Evolutionary conservation across 2,329 filamentous ascomycete species (phyloP).

Genomic region (Madurella mycetomatis): DNA sequence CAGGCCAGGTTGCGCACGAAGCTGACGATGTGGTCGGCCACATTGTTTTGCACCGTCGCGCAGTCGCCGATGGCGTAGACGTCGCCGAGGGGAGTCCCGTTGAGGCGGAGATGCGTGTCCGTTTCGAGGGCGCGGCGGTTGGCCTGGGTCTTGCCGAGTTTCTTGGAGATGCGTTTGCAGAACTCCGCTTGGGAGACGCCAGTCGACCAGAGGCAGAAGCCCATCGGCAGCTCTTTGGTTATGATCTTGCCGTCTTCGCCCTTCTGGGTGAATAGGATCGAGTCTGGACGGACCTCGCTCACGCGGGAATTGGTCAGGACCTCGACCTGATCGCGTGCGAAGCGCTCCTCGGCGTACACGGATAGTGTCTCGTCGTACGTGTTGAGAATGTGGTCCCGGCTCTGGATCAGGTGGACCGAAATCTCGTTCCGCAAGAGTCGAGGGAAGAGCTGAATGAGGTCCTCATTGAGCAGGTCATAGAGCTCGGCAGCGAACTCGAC

Average conservation of each 20-base stretch:
- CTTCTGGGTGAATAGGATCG: slow-evolving; percentile 85
- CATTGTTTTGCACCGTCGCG: slow-evolving; percentile 93
- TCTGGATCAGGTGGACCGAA: slow-evolving; percentile 95
- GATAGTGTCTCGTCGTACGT: slow-evolving; percentile 96
- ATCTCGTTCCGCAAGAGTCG: slow-evolving; percentile 93
- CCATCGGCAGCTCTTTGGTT: slow-evolving; percentile 92
- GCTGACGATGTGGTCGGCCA: slow-evolving; percentile 82
- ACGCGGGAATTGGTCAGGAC: slow-evolving; percentile 91
- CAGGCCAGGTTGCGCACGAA: slow-evolving; percentile 88
- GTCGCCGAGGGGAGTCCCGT: slow-evolving; percentile 83
- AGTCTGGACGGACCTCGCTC: slow-evolving; percentile 77
- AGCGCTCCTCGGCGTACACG: slow-evolving; percentile 84
- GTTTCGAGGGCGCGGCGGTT: slow-evolving; percentile 93
- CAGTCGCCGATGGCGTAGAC: slow-evolving; percentile 97
- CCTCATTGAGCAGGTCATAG: slow-evolving; percentile 94
- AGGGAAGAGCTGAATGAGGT: slow-evolving; percentile 78
- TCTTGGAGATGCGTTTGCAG: slow-evolving; percentile 69
- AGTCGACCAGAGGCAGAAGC: slow-evolving; percentile 97
- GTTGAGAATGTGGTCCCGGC: slow-evolving; percentile 89
- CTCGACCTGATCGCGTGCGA: slow-evolving; percentile 85
- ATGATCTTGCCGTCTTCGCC: slow-evolving; percentile 65
- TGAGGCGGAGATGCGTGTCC: slow-evolving; percentile 84
- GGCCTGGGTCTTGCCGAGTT: slow-evolving; percentile 70
- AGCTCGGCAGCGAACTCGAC: slow-evolving; percentile 97
- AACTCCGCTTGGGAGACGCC: slow-evolving; percentile 85